phyloP scores from a whole-genome alignment of 2,329 filamentous ascomycete genomes.

The Fusarium sp. region DNA sequence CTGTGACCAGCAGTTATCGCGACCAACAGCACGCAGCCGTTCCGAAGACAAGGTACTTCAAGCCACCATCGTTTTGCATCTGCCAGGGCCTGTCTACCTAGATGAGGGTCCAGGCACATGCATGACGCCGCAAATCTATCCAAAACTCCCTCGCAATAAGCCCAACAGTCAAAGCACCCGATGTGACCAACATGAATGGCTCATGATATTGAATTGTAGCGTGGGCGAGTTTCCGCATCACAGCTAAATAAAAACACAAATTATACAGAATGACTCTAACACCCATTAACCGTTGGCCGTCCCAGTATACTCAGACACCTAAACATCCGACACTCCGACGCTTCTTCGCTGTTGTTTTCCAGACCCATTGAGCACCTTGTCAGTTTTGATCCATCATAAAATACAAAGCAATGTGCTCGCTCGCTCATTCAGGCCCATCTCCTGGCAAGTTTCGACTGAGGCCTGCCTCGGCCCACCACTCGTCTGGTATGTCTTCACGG shows the following conservation, averaged over 20 bases:
- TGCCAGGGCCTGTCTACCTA: neutral
- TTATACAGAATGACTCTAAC: neutral
- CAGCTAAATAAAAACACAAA: neutral
- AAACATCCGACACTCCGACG: neutral
- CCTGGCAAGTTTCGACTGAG: conserved; percentile 67
- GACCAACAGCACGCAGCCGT: conserved; percentile 29
- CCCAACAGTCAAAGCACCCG: neutral
- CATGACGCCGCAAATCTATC: conserved; percentile 3
- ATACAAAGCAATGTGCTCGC: neutral
- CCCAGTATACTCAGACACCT: neutral
- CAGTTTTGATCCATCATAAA: neutral
- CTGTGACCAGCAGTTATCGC: conserved; percentile 3
- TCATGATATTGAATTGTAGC: neutral
- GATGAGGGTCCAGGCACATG: neutral
- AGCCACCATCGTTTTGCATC: conserved; percentile 25
- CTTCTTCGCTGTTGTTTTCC: neutral
- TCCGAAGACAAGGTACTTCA: conserved; percentile 23
- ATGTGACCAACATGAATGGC: neutral
- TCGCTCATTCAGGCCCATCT: conserved; percentile 39
- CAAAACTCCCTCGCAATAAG: neutral
- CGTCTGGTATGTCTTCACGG: conserved; percentile 81
- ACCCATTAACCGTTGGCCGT: conserved; percentile 6
- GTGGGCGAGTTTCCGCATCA: neutral
- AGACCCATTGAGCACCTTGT: neutral
- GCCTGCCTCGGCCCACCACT: conserved; percentile 81